Evolutionary conservation across 2,329 filamentous ascomycete species (phyloP), one percentile per base, ranked within the genome.

Genomic region (Aureobasidium sp.): DNA sequence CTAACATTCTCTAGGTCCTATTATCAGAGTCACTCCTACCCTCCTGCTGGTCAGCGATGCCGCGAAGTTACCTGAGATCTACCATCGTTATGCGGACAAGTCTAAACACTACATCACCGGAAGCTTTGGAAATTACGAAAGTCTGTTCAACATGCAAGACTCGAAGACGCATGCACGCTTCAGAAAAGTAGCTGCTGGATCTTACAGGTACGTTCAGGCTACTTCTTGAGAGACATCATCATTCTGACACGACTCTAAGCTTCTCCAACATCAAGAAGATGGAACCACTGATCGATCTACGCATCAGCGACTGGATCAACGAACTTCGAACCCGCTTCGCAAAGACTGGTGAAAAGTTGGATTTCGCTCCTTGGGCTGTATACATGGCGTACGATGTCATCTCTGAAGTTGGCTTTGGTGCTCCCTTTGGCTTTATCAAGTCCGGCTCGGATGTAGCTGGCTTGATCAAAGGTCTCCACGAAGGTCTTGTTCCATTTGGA

Each of bases 361-460:
- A 86, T 66, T 84, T 85, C 67, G 72, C 80, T 0, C 78, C 77
- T 58, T 84, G 82, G 82, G 78, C 79, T 52, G 77, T 81, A 7
- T 82, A 77, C 66, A 76, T 84, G 75, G 82, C 81, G 3, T 85
- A 84, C 72, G 82, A 85, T 66, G 78, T 84, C 39, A 82, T 85
- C 61, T 79, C 77, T 27, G 80, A 83, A 63, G 74, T 85, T 44
- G 81, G 79, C 1, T 85, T 84, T 65, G 81, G 82, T 10, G 78
- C 76, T 3, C 77, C 82, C 1, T 78, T 85, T 58, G 82, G 82
- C 12, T 85, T 85, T 67, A 74, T 84, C 10, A 75, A 80, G 60
- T 74, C 77, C 61, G 82, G 76, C 20, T 71, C 73, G 27, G 82
- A 85, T 66, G 76, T 84, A 20, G 78, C 75, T 36, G 80, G 79